Evolutionary conservation across 495 filamentous ascomycete genomes (phyloP).

Genomic region (Acidomyces sp.): DNA sequence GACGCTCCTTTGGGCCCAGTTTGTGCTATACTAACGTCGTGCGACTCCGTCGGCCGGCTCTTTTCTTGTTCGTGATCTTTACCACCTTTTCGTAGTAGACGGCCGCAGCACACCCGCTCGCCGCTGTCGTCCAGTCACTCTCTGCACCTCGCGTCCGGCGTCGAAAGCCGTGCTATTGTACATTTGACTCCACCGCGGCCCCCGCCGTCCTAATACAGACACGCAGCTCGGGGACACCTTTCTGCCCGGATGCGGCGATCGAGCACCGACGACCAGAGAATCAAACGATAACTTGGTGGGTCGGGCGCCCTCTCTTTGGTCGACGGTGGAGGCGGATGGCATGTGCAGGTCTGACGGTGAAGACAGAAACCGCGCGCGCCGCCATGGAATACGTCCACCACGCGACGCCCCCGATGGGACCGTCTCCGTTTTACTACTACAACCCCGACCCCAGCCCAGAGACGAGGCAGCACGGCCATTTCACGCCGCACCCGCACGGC

Average conservation of each 20-base stretch:
- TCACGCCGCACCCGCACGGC: conserved; percentile 49
- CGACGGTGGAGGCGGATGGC: too few relatives aligned
- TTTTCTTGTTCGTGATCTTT: neutral
- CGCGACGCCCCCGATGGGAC: conserved; percentile 49
- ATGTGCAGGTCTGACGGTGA: too few relatives aligned
- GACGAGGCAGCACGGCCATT: conserved; percentile 67
- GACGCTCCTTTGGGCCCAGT: conserved; percentile 16
- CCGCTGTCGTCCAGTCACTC: conserved; percentile 16
- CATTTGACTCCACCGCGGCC: too few relatives aligned
- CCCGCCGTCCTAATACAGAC: too few relatives aligned
- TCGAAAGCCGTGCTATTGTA: too few relatives aligned
- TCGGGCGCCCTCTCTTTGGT: neutral
- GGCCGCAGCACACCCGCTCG: neutral
- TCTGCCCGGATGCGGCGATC: too few relatives aligned
- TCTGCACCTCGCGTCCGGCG: conserved; percentile 1
- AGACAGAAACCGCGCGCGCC: too few relatives aligned
- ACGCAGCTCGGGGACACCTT: too few relatives aligned
- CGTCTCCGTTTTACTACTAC: conserved; percentile 86
- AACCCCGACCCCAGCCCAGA: conserved; percentile 63
- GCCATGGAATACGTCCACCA: conserved; percentile 40
- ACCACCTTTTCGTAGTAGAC: conserved; percentile 5
- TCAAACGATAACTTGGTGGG: neutral
- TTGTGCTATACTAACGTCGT: conserved; percentile 5
- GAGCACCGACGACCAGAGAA: too few relatives aligned
- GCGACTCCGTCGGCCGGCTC: conserved; percentile 10